phyloP scores from a whole-genome alignment of 805 yeast species.

The Ogataea corticis region DNA sequence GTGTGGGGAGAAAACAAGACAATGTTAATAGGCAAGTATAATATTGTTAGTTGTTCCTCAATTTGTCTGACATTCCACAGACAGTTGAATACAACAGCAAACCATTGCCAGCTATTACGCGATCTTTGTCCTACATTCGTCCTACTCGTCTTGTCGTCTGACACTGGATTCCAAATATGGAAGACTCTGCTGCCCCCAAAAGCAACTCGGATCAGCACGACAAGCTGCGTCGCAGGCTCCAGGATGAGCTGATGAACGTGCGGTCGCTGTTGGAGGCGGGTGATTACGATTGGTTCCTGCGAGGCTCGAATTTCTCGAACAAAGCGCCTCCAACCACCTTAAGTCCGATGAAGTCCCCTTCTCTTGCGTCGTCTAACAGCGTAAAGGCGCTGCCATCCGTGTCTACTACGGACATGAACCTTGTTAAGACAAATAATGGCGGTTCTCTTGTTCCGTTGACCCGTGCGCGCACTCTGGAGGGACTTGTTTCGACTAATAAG shows the following conservation, averaged over 20 bases:
- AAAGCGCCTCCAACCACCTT: constrained; percentile 7
- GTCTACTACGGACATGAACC: constrained; percentile 20
- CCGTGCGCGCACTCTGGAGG: constrained; percentile 32
- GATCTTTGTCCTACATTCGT: no score
- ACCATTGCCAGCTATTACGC: no score
- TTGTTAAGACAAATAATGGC: constrained; percentile 4
- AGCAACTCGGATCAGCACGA: constrained; percentile 29
- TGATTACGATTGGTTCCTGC: constrained; percentile 36
- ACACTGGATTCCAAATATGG: neutral
- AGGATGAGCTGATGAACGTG: constrained; percentile 26
- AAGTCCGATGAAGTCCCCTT: constrained; percentile 29
- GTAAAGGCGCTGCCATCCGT: constrained; percentile 31
- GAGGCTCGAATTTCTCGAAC: constrained; percentile 18
- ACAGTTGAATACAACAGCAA: no score
- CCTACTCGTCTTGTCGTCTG: no score
- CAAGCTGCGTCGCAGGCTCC: constrained; percentile 29
- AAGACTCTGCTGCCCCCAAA: constrained; percentile 11
- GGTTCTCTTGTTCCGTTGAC: constrained; percentile 17
- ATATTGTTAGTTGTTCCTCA: no score
- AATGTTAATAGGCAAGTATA: no score
- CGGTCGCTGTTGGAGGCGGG: constrained; percentile 23
- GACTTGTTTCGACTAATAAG: constrained; percentile 11
- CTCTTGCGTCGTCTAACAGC: constrained; percentile 24
- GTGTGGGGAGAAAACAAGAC: neutral
- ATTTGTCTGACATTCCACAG: no score